Conservation (phyloP, 2,329 filamentous ascomycete genomes). For the Verticillium isaacii region DNA sequence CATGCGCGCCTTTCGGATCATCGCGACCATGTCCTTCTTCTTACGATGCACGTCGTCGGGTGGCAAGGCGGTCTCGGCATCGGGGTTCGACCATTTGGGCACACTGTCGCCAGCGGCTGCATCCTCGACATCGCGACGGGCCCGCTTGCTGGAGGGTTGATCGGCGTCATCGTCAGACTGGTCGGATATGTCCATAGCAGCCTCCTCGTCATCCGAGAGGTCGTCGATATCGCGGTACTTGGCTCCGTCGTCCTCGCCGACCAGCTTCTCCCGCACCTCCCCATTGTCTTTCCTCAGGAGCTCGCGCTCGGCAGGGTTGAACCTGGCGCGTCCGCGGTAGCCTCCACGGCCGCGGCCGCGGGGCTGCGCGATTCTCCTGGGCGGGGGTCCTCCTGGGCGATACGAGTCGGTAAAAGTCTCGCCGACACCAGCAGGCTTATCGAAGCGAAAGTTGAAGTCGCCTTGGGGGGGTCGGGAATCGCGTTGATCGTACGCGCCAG, state of each 20-base stretch:
- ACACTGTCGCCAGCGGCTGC: constrained; percentile 35
- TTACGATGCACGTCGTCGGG: constrained; percentile 68
- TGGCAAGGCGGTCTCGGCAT: constrained; percentile 84
- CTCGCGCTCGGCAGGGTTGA: constrained; percentile 41
- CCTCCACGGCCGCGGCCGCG: constrained; percentile 18
- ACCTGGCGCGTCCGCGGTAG: constrained; percentile 19
- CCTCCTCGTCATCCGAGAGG: constrained; percentile 58
- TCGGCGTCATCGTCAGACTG: constrained; percentile 33
- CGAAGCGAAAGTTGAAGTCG: constrained; percentile 53
- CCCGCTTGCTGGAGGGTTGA: constrained; percentile 39
- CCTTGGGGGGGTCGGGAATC: constrained; percentile 28
- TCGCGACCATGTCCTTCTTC: constrained; percentile 80
- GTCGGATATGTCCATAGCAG: constrained; percentile 60
- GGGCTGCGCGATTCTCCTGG: constrained; percentile 1
- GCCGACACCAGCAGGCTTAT: constrained; percentile 45
- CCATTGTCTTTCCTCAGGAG: constrained; percentile 34
- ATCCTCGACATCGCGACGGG: constrained; percentile 23
- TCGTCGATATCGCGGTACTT: constrained; percentile 53
- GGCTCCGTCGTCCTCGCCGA: constrained; percentile 39
- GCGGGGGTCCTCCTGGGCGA: constrained; percentile 15
- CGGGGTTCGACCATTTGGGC: constrained; percentile 93
- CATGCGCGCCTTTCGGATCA: constrained; percentile 85
- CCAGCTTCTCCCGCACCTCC: constrained; percentile 37
- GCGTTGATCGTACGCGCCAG: not conserved
- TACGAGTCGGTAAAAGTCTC: constrained; percentile 27